Percentiles rank a stretch among this genome's conserved stretches.
phyloP scores from a whole-genome alignment of 768 basidiomycete species.

The Hericium erinaceus region DNA sequence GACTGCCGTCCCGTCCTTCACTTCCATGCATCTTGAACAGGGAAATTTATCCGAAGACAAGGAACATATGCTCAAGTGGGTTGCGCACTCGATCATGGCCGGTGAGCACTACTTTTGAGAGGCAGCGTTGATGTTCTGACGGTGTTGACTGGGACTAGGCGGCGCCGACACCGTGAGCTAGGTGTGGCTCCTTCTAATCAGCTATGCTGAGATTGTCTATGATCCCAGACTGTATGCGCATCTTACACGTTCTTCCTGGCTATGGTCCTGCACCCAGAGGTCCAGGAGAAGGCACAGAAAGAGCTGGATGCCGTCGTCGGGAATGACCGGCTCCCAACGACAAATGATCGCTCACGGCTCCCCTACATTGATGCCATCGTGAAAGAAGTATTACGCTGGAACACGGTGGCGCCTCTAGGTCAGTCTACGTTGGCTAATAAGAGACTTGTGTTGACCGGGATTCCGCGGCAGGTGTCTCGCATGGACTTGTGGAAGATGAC shows the following conservation, averaged over 20 bases:
- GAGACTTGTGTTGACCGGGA: background rate
- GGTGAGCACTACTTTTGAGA: background rate
- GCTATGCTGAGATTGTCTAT: background rate
- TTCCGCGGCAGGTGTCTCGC: conserved; percentile 20
- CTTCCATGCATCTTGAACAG: no score
- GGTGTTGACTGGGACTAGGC: background rate
- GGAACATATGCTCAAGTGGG: conserved; percentile 16
- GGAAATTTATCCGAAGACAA: conserved; percentile 4
- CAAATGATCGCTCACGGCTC: conserved; percentile 13
- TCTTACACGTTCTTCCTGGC: conserved; percentile 19
- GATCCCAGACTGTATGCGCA: conserved; percentile 14
- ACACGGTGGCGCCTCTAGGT: conserved; percentile 13
- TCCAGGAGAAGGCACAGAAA: conserved; percentile 14
- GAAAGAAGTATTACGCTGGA: conserved; percentile 18
- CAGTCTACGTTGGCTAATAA: background rate
- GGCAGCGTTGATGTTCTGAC: background rate
- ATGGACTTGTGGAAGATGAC: conserved; percentile 27
- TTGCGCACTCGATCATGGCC: conserved; percentile 15
- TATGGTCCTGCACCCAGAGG: conserved; percentile 19
- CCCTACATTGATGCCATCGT: conserved; percentile 14
- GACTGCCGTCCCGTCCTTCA: no score
- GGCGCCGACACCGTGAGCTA: conserved; percentile 16
- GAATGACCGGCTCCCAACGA: conserved; percentile 10
- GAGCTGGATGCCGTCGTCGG: conserved; percentile 19
- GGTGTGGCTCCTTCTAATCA: no score